phyloP scores from a whole-genome alignment of 129 eudicot genomes.

The Helianthus annuus region HanXRQr2.0-SUNRISE NC_035440.2:100455087-100455586 shows the following conservation, averaged over 20 bases:
- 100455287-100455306: constrained; percentile 32
- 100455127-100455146: neutral
- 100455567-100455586: too few species aligned
- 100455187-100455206: constrained; percentile 58
- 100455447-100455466: too few species aligned
- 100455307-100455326: constrained; percentile 46
- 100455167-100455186: constrained; percentile 32
- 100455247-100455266: constrained; percentile 53
- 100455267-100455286: constrained; percentile 41
- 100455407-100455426: too few species aligned
- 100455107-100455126: constrained; percentile 32
- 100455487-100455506: too few species aligned
- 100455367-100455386: constrained; percentile 63
- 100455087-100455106: neutral
- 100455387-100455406: constrained; percentile 38
- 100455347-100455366: constrained; percentile 48
- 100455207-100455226: constrained; percentile 51
- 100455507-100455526: too few species aligned
- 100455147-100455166: neutral
- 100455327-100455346: constrained; percentile 57
- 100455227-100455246: constrained; percentile 45
- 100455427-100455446: too few species aligned
- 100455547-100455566: too few species aligned
- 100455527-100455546: too few species aligned
- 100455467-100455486: too few species aligned